phyloP scores from a whole-genome alignment of 768 basidiomycete genomes.

The Omphalotus guepiniiformis region DNA sequence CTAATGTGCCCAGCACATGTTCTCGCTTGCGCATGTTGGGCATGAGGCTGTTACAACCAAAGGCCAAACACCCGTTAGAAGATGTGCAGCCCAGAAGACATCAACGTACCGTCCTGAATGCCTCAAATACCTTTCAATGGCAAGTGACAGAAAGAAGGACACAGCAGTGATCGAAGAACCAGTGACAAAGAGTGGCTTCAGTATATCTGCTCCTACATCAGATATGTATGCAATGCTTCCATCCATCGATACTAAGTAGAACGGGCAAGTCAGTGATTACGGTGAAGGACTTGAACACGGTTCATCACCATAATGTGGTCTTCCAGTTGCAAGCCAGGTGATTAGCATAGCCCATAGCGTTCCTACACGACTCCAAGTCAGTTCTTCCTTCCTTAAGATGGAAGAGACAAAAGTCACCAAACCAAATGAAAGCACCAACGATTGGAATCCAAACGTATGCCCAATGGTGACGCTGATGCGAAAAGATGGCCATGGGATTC shows the following conservation, averaged over 20 bases:
- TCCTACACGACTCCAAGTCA: slow-evolving; percentile 22
- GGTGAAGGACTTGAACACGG: background rate
- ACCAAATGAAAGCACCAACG: slow-evolving; percentile 62
- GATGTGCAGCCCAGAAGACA: background rate
- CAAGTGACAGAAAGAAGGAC: slow-evolving; percentile 56
- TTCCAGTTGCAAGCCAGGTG: slow-evolving; percentile 65
- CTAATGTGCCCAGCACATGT: slow-evolving; percentile 47
- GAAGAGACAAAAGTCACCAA: slow-evolving; percentile 38
- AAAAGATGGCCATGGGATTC: slow-evolving; percentile 16
- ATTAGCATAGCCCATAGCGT: slow-evolving; percentile 68
- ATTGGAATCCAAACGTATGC: slow-evolving; percentile 63
- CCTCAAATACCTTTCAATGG: slow-evolving; percentile 58
- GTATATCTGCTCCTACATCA: slow-evolving; percentile 65
- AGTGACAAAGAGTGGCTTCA: slow-evolving; percentile 74
- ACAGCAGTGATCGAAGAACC: slow-evolving; percentile 61
- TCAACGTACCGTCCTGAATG: slow-evolving; percentile 53
- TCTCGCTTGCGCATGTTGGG: slow-evolving; percentile 57
- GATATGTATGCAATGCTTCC: slow-evolving; percentile 69
- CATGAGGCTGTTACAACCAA: slow-evolving; percentile 42
- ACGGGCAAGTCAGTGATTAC: no score
- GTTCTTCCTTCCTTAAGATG: background rate
- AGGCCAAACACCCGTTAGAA: background rate
- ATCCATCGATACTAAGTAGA: slow-evolving; percentile 45
- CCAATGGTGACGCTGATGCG: slow-evolving; percentile 40
- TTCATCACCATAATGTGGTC: slow-evolving; percentile 41